Conservation (phyloP, 164 flowering plant genomes). For the Annona cherimola region DNA sequence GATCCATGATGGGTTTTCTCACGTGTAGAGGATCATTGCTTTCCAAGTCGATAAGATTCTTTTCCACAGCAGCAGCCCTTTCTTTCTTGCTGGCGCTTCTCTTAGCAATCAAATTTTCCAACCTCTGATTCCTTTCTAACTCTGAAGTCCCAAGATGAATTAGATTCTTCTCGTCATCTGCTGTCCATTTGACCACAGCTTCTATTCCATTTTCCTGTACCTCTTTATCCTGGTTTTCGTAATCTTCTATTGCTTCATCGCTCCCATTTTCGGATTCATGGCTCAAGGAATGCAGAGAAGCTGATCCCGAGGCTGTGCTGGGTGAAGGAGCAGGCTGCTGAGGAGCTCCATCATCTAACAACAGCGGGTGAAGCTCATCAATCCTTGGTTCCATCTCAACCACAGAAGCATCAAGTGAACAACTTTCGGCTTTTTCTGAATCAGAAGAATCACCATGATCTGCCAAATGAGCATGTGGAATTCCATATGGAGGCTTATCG, state of each 20-base stretch:
- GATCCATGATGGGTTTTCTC: not conserved
- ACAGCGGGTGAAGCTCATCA: conserved; percentile 89
- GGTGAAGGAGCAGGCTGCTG: conserved; percentile 38
- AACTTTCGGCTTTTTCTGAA: conserved; percentile 72
- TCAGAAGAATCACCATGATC: conserved; percentile 41
- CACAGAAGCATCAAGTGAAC: conserved; percentile 94
- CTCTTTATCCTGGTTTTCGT: conserved; percentile 31
- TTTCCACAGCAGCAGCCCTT: conserved; percentile 45
- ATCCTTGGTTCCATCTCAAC: conserved; percentile 89
- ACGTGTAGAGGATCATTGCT: conserved; percentile 32
- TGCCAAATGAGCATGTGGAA: conserved; percentile 21
- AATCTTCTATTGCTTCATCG: not conserved
- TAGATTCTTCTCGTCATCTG: conserved; percentile 86
- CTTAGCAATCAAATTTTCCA: conserved; percentile 83
- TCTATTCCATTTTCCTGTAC: conserved; percentile 36
- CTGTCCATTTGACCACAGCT: conserved; percentile 81
- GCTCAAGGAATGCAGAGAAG: conserved; percentile 50
- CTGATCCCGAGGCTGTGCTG: conserved; percentile 34
- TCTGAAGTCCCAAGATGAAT: conserved; percentile 80
- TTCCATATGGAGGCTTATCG: not conserved
- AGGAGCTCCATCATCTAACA: conserved; percentile 45
- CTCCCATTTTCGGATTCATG: not conserved
- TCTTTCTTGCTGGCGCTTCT: conserved; percentile 54
- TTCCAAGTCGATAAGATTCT: conserved; percentile 78
- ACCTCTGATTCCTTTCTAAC: conserved; percentile 69